Conservation (phyloP, 2,329 filamentous ascomycete species). For the Sodiomyces alkalinus region DNA sequence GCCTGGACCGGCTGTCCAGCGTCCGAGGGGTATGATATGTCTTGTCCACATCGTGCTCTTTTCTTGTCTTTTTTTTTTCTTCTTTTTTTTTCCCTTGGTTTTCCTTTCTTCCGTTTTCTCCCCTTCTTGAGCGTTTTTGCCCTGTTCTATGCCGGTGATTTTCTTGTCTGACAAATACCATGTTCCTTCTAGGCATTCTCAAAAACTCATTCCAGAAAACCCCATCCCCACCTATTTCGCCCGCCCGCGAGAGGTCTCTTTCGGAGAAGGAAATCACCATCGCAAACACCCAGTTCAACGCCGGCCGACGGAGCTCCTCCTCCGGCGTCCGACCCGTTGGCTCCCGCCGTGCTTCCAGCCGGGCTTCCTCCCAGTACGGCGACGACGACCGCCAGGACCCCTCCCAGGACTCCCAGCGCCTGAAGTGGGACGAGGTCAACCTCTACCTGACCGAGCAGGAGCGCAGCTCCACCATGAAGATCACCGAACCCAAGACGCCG, state of each 20-base stretch:
- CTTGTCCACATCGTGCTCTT: too few species aligned
- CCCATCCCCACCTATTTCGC: constrained; percentile 40
- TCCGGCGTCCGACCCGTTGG: constrained; percentile 44
- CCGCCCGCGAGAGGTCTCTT: constrained; percentile 33
- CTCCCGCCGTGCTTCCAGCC: constrained; percentile 57
- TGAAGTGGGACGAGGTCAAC: constrained; percentile 99
- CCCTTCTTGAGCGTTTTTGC: too few species aligned
- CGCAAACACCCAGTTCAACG: constrained; percentile 88
- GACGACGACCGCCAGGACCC: constrained; percentile 33
- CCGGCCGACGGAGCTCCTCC: constrained; percentile 73
- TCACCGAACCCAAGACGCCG: constrained; percentile 94
- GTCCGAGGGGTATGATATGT: constrained; percentile 33
- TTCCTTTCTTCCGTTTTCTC: constrained; percentile 5
- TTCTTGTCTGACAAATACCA: neutral
- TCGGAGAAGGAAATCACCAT: constrained; percentile 81
- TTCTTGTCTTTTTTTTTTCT: too few species aligned
- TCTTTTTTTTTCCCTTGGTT: too few species aligned
- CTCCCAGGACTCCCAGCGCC: constrained; percentile 42
- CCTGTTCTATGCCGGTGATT: too few species aligned
- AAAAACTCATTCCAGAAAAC: constrained; percentile 70
- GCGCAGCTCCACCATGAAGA: constrained; percentile 94
- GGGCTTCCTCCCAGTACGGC: constrained; percentile 27
- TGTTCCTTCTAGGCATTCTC: constrained; percentile 55
- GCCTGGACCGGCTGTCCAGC: constrained; percentile 22
- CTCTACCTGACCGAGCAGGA: constrained; percentile 95